A percentile compares a stretch with the other conserved stretches of the same genome.
Evolutionary conservation across 2,329 filamentous ascomycete genomes (phyloP).

Genomic region (Fusarium algeriense): DNA sequence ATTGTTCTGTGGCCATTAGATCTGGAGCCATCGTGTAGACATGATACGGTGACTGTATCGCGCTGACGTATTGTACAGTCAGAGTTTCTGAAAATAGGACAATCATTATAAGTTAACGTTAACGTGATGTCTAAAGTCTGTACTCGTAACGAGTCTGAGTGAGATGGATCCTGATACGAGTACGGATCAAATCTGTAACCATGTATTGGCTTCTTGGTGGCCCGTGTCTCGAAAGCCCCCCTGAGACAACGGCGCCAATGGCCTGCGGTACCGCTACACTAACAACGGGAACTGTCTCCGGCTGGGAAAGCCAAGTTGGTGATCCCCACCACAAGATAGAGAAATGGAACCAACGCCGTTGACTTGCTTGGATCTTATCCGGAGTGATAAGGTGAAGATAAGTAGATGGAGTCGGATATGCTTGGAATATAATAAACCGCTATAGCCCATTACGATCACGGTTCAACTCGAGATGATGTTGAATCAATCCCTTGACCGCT

Average conservation of each 20-base stretch:
- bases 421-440: constrained; percentile 11
- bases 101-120: background rate
- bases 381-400: background rate
- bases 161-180: constrained; percentile 41
- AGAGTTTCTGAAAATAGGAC: constrained; percentile 27
- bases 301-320: constrained; percentile 39
- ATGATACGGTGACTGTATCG: constrained; percentile 31
- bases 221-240: constrained; percentile 24
- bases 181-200: constrained; percentile 36
- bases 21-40: constrained; percentile 16
- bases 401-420: background rate
- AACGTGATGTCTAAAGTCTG: background rate
- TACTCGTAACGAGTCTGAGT: constrained; percentile 19
- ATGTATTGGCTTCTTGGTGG: constrained; percentile 8
- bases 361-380: constrained; percentile 1
- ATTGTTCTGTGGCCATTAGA: constrained; percentile 29
- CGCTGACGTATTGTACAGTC: constrained; percentile 32
- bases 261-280: constrained; percentile 41
- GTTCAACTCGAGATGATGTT: constrained; percentile 14
- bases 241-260: constrained; percentile 44
- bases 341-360: constrained; percentile 14
- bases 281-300: constrained; percentile 46
- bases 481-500: constrained; percentile 1
- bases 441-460: background rate
- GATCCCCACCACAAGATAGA: constrained; percentile 20